Evolutionary conservation across 495 filamentous ascomycete species (phyloP).

Genomic region (Annulohypoxylon maeteangense): DNA sequence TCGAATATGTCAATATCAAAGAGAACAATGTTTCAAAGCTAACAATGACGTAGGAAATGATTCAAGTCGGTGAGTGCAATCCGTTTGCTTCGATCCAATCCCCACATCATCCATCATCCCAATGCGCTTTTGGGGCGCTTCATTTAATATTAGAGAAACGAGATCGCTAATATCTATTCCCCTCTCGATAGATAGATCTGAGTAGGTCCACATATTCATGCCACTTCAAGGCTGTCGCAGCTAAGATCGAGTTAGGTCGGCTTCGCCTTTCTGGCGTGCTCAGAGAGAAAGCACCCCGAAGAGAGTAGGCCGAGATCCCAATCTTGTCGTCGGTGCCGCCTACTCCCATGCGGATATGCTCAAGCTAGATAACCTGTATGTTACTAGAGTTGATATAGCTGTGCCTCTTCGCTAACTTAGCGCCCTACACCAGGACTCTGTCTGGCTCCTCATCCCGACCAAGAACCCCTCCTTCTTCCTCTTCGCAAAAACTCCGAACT

Average conservation of each 20-base stretch:
- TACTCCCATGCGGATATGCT: constrained; percentile 97
- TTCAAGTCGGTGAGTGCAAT: constrained; percentile 86
- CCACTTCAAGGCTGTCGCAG: constrained; percentile 1
- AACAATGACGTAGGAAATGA: constrained; percentile 84
- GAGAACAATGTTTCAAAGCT: constrained; percentile 24
- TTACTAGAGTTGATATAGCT: constrained; percentile 12
- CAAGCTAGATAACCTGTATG: constrained; percentile 80
- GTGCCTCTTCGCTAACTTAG: constrained; percentile 36
- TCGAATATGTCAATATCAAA: constrained; percentile 9
- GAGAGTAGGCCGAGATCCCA: constrained; percentile 70
- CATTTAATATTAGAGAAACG: constrained; percentile 17
- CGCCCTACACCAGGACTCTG: constrained; percentile 50
- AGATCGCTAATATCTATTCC: constrained; percentile 35
- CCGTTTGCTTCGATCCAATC: constrained; percentile 30
- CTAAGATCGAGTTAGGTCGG: constrained; percentile 62
- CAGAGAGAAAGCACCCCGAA: constrained; percentile 61
- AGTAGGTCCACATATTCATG: constrained; percentile 58
- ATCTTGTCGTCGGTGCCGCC: constrained; percentile 89
- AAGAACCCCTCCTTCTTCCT: constrained; percentile 60
- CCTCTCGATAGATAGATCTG: constrained; percentile 64
- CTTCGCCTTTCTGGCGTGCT: constrained; percentile 91
- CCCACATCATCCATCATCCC: neutral
- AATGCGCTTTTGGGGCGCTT: constrained; percentile 34
- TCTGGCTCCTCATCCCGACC: constrained; percentile 59
- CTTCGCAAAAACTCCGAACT: constrained; percentile 48